A percentile compares a stretch with the other conserved stretches of the same genome.
Conservation (phyloP, 768 basidiomycete species). For the Symmetrospora coprosmae region DNA sequence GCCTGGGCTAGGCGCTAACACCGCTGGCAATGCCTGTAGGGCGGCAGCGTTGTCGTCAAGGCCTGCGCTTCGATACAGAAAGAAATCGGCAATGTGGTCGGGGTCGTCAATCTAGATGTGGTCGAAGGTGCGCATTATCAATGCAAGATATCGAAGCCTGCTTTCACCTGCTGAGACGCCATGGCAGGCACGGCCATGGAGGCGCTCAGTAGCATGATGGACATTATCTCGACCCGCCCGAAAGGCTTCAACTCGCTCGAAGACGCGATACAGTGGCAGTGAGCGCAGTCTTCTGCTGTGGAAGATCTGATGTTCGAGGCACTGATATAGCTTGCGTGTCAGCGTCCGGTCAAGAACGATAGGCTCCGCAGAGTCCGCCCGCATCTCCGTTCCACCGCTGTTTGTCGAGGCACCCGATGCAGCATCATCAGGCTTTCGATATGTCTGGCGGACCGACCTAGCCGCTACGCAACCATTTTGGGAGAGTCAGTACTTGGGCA, state of each 20-base stretch:
- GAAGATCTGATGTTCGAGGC: background rate
- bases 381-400: slow-evolving; percentile 73
- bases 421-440: slow-evolving; percentile 39
- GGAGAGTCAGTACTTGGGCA: slow-evolving; percentile 46
- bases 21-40: slow-evolving; percentile 40
- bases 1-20: too few relatives aligned
- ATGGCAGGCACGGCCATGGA: slow-evolving; percentile 83
- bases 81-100: slow-evolving; percentile 55
- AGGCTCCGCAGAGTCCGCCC: slow-evolving; percentile 63
- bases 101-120: slow-evolving; percentile 70
- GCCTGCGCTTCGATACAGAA: slow-evolving; percentile 55
- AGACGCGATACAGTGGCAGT: slow-evolving; percentile 94
- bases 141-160: too few relatives aligned
- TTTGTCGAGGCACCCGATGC: slow-evolving; percentile 42
- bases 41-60: slow-evolving; percentile 71
- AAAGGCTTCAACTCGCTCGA: slow-evolving; percentile 68
- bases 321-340: background rate
- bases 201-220: slow-evolving; percentile 82
- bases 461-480: slow-evolving; percentile 76
- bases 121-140: slow-evolving; percentile 60
- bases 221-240: slow-evolving; percentile 68
- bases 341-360: slow-evolving; percentile 72
- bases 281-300: slow-evolving; percentile 37
- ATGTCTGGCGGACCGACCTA: slow-evolving; percentile 72
- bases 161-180: too few relatives aligned